Evolutionary conservation across 2,329 filamentous ascomycete species (phyloP), one percentile per base, ranked within the genome.

Genomic region (Diaporthe velutina): DNA sequence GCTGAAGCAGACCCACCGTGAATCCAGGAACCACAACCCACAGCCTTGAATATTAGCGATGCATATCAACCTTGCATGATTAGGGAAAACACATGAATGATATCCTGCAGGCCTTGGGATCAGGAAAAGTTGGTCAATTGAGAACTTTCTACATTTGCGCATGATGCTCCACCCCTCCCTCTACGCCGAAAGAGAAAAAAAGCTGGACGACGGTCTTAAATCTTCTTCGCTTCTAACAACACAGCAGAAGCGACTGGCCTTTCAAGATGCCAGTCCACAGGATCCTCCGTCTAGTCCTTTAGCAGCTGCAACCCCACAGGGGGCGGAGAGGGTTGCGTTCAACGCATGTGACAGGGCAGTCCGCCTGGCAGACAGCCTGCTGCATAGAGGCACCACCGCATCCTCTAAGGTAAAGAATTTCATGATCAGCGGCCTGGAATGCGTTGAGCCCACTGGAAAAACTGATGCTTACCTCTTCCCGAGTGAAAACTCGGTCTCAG

Each of bases 331-430:
- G 30, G 55, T 58, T 58, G 8, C 30, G 19, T 17, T 0, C 0
- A 38, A 58, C 33, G 33, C 55, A 58, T n/a, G 55, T 58, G 55
- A 58, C 55, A 58, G 42, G 55, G 10, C 55, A 58, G 55, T 58
- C 55, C 22, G 9, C 55, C 55, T 58, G 55, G 55, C 55, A 58
- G 33, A 35, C 33, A 58, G 55, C 55, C 33, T 58, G 10, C 55
- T 58, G 55, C 55, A 38, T 58, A 58, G 55, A 38, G 33, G 55
- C 55, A 58, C 55, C 55, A 38, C 55, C 55, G 22, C 55, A 58
- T 58, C 55, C 55, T 25, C 55, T 58, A 25, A 58, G 2, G 22
- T 13, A 58, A 38, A 0, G 55, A 3, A 25, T 38, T 25, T 38
- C 10, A 58, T 58, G 30, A n/a, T 58, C 10, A 58, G 55, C 55